A percentile compares a stretch with the other conserved stretches of the same genome.
Evolutionary conservation across 345 rosid species (phyloP).

Genomic region (Lagerstroemia speciosa): DNA sequence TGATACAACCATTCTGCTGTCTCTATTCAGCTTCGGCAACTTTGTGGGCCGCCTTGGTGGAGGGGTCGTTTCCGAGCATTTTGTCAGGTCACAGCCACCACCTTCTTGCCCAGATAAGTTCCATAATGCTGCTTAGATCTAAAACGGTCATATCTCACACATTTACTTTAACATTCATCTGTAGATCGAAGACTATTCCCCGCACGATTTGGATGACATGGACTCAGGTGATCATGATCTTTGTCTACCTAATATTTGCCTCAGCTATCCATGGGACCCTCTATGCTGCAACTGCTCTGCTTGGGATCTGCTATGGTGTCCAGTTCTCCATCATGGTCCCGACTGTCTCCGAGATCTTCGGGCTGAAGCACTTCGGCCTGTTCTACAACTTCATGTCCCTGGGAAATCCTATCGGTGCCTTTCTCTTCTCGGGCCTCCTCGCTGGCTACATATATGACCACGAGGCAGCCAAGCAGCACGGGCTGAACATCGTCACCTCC

Average conservation of each 20-base stretch:
- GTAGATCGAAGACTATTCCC: conserved; percentile 45
- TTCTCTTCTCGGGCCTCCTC: conserved; percentile 57
- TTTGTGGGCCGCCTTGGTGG: conserved; percentile 61
- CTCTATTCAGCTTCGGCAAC: conserved; percentile 64
- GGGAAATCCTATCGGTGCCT: conserved; percentile 60
- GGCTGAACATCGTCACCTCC: conserved; percentile 17
- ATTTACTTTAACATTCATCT: neutral
- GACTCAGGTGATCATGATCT: conserved; percentile 38
- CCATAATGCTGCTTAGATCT: neutral
- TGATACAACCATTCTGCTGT: conserved; percentile 44
- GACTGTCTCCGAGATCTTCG: conserved; percentile 60
- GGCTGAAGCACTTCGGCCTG: conserved; percentile 51
- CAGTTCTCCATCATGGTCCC: conserved; percentile 59
- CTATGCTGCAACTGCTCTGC: conserved; percentile 43
- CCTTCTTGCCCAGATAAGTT: neutral
- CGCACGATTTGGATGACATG: conserved; percentile 59
- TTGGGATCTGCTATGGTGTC: conserved; percentile 58
- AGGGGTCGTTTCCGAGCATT: conserved; percentile 52
- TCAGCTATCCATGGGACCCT: conserved; percentile 41
- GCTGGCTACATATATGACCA: conserved; percentile 49
- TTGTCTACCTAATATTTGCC: conserved; percentile 50
- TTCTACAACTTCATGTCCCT: conserved; percentile 46
- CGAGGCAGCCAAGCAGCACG: conserved; percentile 48
- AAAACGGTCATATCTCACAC: neutral
- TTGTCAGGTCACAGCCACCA: conserved; percentile 37